phyloP scores from a whole-genome alignment of 164 flowering plant species.

The Tinospora cordifolia region DNA sequence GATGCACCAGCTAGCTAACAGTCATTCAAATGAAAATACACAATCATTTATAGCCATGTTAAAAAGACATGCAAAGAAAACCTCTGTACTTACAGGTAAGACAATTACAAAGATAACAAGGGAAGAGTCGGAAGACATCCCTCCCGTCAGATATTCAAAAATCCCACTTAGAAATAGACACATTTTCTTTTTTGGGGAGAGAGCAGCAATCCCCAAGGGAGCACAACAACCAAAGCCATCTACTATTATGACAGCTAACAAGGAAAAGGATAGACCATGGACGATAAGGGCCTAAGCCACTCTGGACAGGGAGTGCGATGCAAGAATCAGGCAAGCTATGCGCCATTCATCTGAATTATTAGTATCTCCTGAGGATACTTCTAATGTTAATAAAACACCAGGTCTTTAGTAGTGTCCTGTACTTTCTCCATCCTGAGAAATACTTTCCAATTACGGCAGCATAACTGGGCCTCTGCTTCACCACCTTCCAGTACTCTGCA shows the following conservation, averaged over 20 bases:
- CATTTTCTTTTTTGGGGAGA: too few relatives aligned
- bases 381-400: slow-evolving; percentile 56
- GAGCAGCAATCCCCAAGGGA: too few relatives aligned
- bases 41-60: neutral
- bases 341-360: slow-evolving; percentile 7
- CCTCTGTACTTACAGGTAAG: neutral
- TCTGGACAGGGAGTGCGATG: too few relatives aligned
- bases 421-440: slow-evolving; percentile 79
- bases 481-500: slow-evolving; percentile 56
- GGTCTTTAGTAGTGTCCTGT: slow-evolving; percentile 58
- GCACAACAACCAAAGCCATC: too few relatives aligned
- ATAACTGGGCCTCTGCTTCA: slow-evolving; percentile 66
- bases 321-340: too few relatives aligned
- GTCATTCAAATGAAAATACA: neutral
- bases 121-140: neutral
- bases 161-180: too few relatives aligned
- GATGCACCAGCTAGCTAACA: neutral
- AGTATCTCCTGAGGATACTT: slow-evolving; percentile 52
- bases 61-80: neutral
- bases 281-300: too few relatives aligned
- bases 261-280: too few relatives aligned
- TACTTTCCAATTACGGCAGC: slow-evolving; percentile 66
- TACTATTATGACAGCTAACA: too few relatives aligned
- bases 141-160: too few relatives aligned
- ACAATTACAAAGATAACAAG: neutral